These are phyloP conservation scores for Gloeopeniophorella convolvens DNA, from an alignment of 768 basidiomycete genomes.

Conservation along the genomic window DNA sequence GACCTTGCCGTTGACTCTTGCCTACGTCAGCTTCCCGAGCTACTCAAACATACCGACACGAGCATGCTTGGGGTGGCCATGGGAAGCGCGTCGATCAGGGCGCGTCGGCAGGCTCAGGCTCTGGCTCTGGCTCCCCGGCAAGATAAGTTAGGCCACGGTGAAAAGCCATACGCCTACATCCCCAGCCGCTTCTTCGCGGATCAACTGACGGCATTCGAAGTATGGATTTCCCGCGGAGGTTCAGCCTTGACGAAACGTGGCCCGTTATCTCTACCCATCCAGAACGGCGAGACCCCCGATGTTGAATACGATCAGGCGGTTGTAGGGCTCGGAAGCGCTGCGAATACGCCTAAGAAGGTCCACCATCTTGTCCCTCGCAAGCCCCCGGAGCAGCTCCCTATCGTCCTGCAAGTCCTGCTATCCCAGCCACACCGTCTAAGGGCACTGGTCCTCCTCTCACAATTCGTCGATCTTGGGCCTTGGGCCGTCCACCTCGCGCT, in stretches of 20 bases:
- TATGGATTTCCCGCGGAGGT: conserved; percentile 95
- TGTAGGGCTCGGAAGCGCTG: conserved; percentile 4
- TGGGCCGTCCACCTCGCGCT: conserved; percentile 98
- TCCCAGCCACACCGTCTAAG: conserved; percentile 94
- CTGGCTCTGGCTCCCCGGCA: conserved; percentile 9
- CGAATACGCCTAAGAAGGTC: conserved; percentile 16
- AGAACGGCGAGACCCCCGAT: conserved; percentile 29
- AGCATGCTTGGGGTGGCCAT: conserved; percentile 21
- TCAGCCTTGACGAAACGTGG: conserved; percentile 76
- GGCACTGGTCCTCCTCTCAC: conserved; percentile 90
- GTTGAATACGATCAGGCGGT: conserved; percentile 27
- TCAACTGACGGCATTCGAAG: conserved; percentile 94
- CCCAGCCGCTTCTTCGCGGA: conserved; percentile 93
- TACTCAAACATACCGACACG: conserved; percentile 40
- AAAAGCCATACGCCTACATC: conserved; percentile 63
- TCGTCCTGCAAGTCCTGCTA: conserved; percentile 93
- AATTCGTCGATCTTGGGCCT: conserved; percentile 96
- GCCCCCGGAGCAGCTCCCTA: conserved; percentile 95
- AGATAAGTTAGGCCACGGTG: conserved; percentile 21
- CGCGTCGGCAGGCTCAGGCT: conserved; percentile 24
- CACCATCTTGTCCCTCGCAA: conserved; percentile 73
- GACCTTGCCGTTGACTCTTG: conserved; percentile 95
- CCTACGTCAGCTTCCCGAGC: conserved; percentile 84
- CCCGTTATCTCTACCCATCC: conserved; percentile 61
- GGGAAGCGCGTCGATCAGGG: conserved; percentile 21